Evolutionary conservation across 2,329 filamentous ascomycete genomes (phyloP).

Genomic region (Seiridium unicorne): DNA sequence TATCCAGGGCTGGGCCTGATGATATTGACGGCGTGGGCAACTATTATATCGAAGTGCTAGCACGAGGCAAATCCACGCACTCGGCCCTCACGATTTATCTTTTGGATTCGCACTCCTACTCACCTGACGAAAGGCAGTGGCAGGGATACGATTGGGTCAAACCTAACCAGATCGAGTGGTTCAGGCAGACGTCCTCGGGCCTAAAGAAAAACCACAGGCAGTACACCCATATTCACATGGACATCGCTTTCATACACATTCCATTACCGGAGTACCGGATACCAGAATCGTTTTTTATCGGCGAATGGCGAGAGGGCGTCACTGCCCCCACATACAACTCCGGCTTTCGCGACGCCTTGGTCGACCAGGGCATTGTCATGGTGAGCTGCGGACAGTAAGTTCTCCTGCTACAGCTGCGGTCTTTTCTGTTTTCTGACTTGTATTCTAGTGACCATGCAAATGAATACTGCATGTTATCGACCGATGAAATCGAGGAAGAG

Average conservation of each 20-base stretch:
- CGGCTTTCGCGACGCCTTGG: slow-evolving; percentile 86
- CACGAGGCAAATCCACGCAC: slow-evolving; percentile 75
- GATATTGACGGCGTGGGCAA: slow-evolving; percentile 91
- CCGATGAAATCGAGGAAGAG: slow-evolving; percentile 37
- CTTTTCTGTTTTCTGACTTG: slow-evolving; percentile 6
- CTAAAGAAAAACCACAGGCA: slow-evolving; percentile 76
- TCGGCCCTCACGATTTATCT: slow-evolving; percentile 94
- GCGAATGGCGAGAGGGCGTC: slow-evolving; percentile 76
- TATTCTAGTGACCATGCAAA: slow-evolving; percentile 80
- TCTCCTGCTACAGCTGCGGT: not conserved
- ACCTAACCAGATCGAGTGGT: slow-evolving; percentile 92
- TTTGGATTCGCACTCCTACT: slow-evolving; percentile 89
- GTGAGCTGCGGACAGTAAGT: slow-evolving; percentile 89
- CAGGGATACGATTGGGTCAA: slow-evolving; percentile 99
- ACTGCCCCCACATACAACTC: slow-evolving; percentile 90
- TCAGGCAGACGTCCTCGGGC: slow-evolving; percentile 71
- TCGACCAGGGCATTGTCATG: slow-evolving; percentile 81
- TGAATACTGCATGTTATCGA: slow-evolving; percentile 83
- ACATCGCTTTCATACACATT: slow-evolving; percentile 97
- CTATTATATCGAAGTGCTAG: slow-evolving; percentile 88
- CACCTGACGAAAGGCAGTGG: slow-evolving; percentile 82
- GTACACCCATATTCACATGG: slow-evolving; percentile 90
- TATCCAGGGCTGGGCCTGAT: slow-evolving; percentile 79
- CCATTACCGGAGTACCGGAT: slow-evolving; percentile 85
- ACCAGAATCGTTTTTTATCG: slow-evolving; percentile 57